Evolutionary conservation across 2,329 filamentous ascomycete species (phyloP).

Genomic region (Cercospora brassicicola): DNA sequence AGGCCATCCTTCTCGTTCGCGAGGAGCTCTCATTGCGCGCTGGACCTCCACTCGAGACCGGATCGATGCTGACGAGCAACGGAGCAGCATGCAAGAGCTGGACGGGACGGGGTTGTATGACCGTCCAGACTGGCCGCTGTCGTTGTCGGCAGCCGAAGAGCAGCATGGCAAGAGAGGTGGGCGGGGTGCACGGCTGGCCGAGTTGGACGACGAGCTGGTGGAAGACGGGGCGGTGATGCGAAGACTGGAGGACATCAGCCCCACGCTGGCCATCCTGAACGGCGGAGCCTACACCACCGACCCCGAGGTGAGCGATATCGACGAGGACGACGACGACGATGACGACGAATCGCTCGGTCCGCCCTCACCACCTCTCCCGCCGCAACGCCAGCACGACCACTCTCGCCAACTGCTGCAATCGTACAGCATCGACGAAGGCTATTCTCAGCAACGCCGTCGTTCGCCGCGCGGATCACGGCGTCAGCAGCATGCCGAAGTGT

Average conservation of each 20-base stretch:
- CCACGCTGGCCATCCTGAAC: constrained; percentile 21
- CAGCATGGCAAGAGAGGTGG: constrained; percentile 3
- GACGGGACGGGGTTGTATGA: constrained; percentile 35
- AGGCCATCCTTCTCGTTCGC: constrained; percentile 23
- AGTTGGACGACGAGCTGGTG: constrained; percentile 25
- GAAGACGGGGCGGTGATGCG: constrained; percentile 27
- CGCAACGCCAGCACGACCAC: constrained; percentile 1
- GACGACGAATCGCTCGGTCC: constrained; percentile 9
- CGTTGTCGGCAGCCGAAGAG: constrained; percentile 8
- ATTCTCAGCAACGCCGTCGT: neutral
- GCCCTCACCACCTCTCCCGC: constrained; percentile 4
- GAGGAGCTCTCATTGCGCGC: constrained; percentile 28
- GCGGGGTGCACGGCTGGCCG: constrained; percentile 12
- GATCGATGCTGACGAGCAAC: constrained; percentile 34
- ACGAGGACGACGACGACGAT: constrained; percentile 25
- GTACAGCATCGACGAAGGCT: neutral
- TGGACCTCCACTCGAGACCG: constrained; percentile 34
- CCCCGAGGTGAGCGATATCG: constrained; percentile 31
- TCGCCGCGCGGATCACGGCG: constrained; percentile 4
- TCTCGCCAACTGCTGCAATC: constrained; percentile 2
- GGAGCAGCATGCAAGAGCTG: constrained; percentile 33
- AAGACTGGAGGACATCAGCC: constrained; percentile 27
- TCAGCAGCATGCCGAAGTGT: constrained; percentile 22
- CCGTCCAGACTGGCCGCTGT: constrained; percentile 34
- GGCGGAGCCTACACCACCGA: constrained; percentile 18